These are phyloP conservation scores for Licmophora abbreviata DNA, from an alignment of 108 stramenopile genomes.

Conservation along the genomic window DNA sequence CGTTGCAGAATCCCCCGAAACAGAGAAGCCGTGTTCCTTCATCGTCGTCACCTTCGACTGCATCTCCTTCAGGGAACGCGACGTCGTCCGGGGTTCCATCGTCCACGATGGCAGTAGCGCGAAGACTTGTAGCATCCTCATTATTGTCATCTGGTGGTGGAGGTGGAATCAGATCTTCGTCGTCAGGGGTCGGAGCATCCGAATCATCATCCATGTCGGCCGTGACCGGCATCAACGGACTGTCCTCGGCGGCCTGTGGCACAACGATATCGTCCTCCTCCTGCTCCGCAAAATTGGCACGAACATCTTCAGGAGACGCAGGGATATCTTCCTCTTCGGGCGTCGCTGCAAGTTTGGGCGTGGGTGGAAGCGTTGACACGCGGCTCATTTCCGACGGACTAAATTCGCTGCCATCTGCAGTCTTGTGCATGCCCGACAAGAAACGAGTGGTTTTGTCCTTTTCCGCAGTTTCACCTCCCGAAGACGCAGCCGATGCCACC, in stretches of 20 bases:
- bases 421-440: not conserved
- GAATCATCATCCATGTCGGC: constrained; percentile 2
- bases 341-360: constrained; percentile 8
- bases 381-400: constrained; percentile 37
- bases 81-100: not conserved
- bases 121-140: not conserved
- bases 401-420: not conserved
- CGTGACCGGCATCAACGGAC: too few relatives aligned
- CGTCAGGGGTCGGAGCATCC: not conserved
- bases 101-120: not conserved
- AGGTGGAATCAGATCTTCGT: constrained; percentile 10
- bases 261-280: not conserved
- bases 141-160: constrained; percentile 5
- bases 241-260: not conserved
- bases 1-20: not conserved
- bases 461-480: not conserved
- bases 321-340: not conserved
- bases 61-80: constrained; percentile 6
- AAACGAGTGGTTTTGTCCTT: constrained; percentile 4
- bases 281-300: not conserved
- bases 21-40: constrained; percentile 6
- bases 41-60: constrained; percentile 11
- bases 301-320: not conserved
- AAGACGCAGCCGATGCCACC: not conserved
- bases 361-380: constrained; percentile 31